Percentiles rank a stretch among this genome's conserved stretches.
Evolutionary conservation across 2,329 filamentous ascomycete species (phyloP).

Genomic region (Metarhizium guizhouense): DNA sequence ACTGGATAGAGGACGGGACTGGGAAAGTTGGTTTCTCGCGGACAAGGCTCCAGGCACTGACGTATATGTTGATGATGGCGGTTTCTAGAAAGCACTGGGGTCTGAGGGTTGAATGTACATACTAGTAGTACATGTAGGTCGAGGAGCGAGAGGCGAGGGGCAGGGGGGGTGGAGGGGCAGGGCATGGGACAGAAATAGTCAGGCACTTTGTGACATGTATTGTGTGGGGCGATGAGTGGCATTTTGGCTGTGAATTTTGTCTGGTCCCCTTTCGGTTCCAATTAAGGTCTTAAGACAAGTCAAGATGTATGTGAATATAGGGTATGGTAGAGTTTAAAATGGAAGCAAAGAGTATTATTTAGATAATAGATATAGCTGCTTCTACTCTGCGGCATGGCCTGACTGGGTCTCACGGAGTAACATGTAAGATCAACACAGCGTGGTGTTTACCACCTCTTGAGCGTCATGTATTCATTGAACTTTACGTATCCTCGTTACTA

Average conservation of each 20-base stretch:
- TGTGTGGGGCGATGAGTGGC: not conserved
- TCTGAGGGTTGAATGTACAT: no score
- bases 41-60: not conserved
- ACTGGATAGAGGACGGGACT: not conserved
- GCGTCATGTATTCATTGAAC: no score
- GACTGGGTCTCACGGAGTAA: no score
- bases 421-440: no score
- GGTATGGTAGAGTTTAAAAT: no score
- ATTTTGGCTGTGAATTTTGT: not conserved
- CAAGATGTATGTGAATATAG: no score
- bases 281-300: no score
- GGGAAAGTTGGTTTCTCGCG: not conserved
- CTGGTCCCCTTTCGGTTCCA: not conserved
- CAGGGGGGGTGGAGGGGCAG: not conserved
- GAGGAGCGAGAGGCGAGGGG: not conserved
- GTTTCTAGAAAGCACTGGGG: slow-evolving; percentile 3
- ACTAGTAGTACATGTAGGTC: not conserved
- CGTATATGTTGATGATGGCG: not conserved
- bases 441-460: no score
- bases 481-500: no score
- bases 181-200: not conserved
- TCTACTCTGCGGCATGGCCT: no score
- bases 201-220: not conserved
- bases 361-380: no score
- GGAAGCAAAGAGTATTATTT: no score